phyloP scores from a whole-genome alignment of 441 rosid genomes.

The Adansonia rubrostipa region DNA sequence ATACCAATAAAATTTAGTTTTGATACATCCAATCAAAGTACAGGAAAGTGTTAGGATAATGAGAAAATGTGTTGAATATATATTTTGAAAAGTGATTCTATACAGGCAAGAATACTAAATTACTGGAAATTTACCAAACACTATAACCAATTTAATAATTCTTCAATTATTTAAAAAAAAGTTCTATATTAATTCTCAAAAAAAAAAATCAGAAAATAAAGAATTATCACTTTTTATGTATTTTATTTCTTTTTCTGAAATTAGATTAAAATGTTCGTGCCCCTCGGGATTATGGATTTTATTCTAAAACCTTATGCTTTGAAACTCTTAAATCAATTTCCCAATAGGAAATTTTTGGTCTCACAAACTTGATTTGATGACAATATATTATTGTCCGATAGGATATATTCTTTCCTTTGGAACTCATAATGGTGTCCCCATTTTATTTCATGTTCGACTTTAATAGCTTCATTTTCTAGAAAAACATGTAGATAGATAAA shows the following conservation, averaged over 20 bases:
- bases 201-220: not conserved
- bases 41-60: not conserved
- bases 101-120: slow-evolving; percentile 1
- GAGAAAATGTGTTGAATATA: not conserved
- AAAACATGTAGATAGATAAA: not conserved
- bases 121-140: not conserved
- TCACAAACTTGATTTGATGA: too few relatives aligned
- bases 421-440: too few relatives aligned
- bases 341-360: too few relatives aligned
- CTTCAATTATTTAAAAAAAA: not conserved
- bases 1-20: not conserved
- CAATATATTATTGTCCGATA: too few relatives aligned
- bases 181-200: not conserved
- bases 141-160: not conserved
- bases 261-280: not conserved
- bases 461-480: not conserved
- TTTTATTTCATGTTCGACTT: not conserved
- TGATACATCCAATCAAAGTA: not conserved
- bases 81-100: not conserved
- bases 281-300: not conserved
- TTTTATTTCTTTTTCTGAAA: not conserved
- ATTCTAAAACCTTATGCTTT: not conserved
- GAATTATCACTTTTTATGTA: not conserved
- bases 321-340: too few relatives aligned
- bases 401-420: too few relatives aligned